These are phyloP conservation scores for Eimeria brunetti DNA, from an alignment of 169 alveolate genomes.

Conservation along the genomic window DNA sequence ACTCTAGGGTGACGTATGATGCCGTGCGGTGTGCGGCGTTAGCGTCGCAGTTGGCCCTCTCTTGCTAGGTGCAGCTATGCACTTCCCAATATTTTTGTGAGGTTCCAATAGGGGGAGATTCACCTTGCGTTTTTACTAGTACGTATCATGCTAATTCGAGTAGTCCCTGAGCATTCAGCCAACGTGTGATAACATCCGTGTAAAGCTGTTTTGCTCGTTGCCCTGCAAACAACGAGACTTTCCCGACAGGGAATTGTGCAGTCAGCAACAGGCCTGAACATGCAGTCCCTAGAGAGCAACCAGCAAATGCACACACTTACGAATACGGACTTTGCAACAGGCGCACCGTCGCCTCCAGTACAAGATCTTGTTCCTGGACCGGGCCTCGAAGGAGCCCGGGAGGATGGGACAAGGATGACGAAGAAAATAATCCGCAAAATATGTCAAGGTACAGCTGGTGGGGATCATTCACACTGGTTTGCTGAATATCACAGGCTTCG, in stretches of 20 bases:
- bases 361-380: background rate
- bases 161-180: background rate
- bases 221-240: background rate
- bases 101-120: background rate
- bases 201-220: background rate
- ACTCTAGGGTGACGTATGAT: no score
- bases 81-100: background rate
- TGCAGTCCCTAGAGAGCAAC: background rate
- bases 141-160: background rate
- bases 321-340: background rate
- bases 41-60: background rate
- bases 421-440: constrained; percentile 48
- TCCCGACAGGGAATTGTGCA: background rate
- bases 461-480: background rate
- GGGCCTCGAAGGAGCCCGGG: background rate
- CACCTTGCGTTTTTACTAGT: no score
- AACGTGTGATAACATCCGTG: background rate
- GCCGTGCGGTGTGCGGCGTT: no score
- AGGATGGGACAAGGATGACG: constrained; percentile 31
- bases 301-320: background rate
- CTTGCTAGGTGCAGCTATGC: background rate
- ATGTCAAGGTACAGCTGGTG: constrained; percentile 26
- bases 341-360: background rate
- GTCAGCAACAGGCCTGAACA: background rate
- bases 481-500: background rate